These are phyloP conservation scores for Mycosphaerella sp. DNA, from an alignment of 2,329 filamentous ascomycete genomes.

Conservation along the genomic window DNA sequence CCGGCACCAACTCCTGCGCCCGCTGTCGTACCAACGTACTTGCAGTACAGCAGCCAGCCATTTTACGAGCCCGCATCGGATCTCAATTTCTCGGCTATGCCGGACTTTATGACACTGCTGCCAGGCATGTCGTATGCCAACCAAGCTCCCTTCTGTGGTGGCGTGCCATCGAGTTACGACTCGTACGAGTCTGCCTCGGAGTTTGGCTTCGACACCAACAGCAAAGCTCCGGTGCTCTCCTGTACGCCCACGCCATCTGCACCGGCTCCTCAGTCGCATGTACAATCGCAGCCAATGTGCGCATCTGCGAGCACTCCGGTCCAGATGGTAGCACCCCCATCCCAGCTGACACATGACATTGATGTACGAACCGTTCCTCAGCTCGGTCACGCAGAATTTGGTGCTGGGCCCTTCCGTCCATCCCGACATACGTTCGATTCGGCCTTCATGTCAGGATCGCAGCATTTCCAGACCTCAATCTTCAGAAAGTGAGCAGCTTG, in stretches of 20 bases:
- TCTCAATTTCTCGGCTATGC: conserved; percentile 23
- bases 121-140: conserved; percentile 41
- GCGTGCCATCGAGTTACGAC: conserved; percentile 20
- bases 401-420: conserved; percentile 40
- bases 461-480: conserved; percentile 45
- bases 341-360: conserved; percentile 29
- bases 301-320: conserved; percentile 23
- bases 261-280: conserved; percentile 26
- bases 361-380: conserved; percentile 27
- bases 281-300: conserved; percentile 27
- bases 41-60: conserved; percentile 29
- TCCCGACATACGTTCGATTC: conserved; percentile 43
- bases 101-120: conserved; percentile 40
- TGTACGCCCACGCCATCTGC: conserved; percentile 25
- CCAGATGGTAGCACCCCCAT: conserved; percentile 26
- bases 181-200: conserved; percentile 22
- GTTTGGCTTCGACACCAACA: conserved; percentile 24
- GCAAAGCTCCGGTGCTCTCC: conserved; percentile 23
- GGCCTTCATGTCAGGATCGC: conserved; percentile 36
- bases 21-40: conserved; percentile 29
- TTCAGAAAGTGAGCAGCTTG: conserved; percentile 37
- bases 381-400: conserved; percentile 20
- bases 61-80: conserved; percentile 27
- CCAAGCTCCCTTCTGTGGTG: conserved; percentile 16
- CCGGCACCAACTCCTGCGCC: conserved; percentile 29